Base-by-base conservation (phyloP, 164 flowering plant genomes). In the Berberis thunbergii region DNA sequence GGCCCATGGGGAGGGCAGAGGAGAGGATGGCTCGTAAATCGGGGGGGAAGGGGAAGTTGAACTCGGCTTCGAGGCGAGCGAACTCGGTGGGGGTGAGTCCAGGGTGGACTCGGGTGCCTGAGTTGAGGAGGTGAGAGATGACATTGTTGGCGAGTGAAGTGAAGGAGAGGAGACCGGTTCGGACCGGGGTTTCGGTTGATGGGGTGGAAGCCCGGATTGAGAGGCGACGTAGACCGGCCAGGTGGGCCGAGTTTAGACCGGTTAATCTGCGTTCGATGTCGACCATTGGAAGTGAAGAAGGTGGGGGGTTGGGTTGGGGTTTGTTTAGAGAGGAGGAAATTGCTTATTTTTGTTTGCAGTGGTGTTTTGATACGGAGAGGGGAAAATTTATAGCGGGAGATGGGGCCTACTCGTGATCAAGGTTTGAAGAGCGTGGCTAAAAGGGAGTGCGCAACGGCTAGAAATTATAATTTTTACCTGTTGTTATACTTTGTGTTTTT, bases 191-290 rank as follows among this genome's bases (percentile, higher is more conserved):
- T 45, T 13, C 49, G 0, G 84, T 57, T 2, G 81, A 26, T 1
- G 83, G 62, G 43, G 80, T 67, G 49, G 91, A 81, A 7, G 96
- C 96, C 40, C 96, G 73, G 8, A 89, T 91, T 0, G 91, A 87
- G 55, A 89, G 85, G 0, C 96, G 87, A 60, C 96, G 94, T 46
- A 89, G 77, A 49, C 88, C 96, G 57, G 96, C 96, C 9, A 78
- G 52, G 70, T 89, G 93, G 39, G 91, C 81, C 72, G 87, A 87
- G 70, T 80, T 88, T 3, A 84, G 74, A 64, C 84, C 80, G 69
- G 82, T 62, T 84, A 81, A 79, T 54, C 89, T 73, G 67, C 86
- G 81, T 79, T 85, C 91, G 2, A 89, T 86, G 84, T 86, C 96
- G 59, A 86, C 96, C 96, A 88, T 93, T 50, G 54, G 54, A n/a